phyloP scores from a whole-genome alignment of 176 grass and related monocot genomes.

The Aegilops tauschii region DNA sequence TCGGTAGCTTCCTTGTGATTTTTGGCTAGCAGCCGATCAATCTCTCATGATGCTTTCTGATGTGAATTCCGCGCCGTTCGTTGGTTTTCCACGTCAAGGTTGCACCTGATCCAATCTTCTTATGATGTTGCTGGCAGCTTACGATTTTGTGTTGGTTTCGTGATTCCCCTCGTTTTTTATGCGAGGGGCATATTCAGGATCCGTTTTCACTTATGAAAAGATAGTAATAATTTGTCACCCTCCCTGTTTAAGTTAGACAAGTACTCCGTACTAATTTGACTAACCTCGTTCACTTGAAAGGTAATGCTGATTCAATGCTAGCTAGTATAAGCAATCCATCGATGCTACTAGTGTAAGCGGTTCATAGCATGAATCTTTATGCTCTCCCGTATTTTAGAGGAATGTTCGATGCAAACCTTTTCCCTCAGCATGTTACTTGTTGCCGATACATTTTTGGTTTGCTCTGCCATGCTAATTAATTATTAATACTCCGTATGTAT shows the following conservation, averaged over 20 bases:
- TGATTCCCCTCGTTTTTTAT: background rate
- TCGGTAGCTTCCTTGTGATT: background rate
- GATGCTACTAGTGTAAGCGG: background rate
- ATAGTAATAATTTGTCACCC: background rate
- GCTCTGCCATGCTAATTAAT: background rate
- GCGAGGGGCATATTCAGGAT: background rate
- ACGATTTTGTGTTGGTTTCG: background rate
- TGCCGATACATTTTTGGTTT: background rate
- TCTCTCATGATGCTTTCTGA: background rate
- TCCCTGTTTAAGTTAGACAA: background rate
- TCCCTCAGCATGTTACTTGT: background rate
- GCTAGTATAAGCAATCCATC: background rate
- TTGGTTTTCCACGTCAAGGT: conserved; percentile 15
- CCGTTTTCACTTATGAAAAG: background rate
- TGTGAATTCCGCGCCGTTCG: background rate
- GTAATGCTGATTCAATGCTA: conserved; percentile 12
- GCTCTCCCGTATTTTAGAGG: conserved; percentile 2
- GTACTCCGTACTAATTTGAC: background rate
- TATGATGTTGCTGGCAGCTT: background rate
- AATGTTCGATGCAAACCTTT: conserved; percentile 42
- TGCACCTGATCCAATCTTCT: conserved; percentile 13
- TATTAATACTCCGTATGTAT: background rate
- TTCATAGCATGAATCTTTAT: conserved; percentile 31
- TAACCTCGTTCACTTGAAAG: background rate
- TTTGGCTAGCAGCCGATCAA: background rate